Evolutionary conservation across 2,329 filamentous ascomycete species (phyloP).

Genomic region (Calonectria pseudoturangicola): DNA sequence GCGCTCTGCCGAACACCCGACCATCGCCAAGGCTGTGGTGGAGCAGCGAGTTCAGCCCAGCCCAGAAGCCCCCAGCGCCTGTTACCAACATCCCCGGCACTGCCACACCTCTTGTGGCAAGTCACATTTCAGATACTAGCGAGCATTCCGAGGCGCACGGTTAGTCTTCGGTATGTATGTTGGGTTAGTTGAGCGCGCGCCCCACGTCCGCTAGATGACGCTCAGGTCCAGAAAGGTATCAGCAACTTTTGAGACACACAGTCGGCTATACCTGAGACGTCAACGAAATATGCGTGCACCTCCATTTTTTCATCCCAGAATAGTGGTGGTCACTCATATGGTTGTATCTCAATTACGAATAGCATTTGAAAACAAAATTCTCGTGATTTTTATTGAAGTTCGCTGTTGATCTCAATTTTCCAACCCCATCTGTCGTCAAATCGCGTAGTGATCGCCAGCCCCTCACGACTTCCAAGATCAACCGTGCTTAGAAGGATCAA

Average conservation of each 20-base stretch:
- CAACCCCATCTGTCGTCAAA: no score
- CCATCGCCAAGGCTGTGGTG: background rate
- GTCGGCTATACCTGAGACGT: background rate
- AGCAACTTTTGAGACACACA: background rate
- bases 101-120: background rate
- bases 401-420: no score
- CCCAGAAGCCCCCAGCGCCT: background rate
- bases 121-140: background rate
- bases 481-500: background rate
- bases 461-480: background rate
- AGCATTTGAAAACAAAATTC: no score
- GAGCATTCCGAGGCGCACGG: background rate
- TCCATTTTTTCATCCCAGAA: no score
- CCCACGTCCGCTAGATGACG: background rate
- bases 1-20: slow-evolving; percentile 5
- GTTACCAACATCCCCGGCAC: slow-evolving; percentile 3
- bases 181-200: background rate
- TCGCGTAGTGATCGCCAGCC: background rate
- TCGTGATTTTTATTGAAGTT: no score
- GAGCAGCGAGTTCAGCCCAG: slow-evolving; percentile 6
- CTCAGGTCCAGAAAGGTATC: background rate
- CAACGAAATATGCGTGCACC: no score
- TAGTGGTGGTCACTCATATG: no score
- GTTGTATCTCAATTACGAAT: no score
- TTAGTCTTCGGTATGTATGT: background rate